Evolutionary conservation across 768 basidiomycete species (phyloP).

Genomic region (Atractiella rhizophila): DNA sequence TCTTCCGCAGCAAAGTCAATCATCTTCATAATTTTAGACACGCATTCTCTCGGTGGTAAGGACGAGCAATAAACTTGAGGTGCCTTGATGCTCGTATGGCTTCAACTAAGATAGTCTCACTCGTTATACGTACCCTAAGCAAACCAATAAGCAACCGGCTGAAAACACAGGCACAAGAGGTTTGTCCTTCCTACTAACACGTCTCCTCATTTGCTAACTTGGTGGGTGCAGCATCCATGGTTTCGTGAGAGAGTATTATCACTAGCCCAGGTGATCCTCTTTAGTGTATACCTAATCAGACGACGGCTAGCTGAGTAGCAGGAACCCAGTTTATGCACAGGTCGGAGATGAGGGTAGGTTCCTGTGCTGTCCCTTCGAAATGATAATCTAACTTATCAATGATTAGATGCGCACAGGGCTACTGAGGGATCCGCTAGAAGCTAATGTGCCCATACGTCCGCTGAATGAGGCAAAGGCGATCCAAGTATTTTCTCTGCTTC

Average conservation of each 20-base stretch:
- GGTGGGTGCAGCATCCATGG: not conserved
- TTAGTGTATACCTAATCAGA: too few species aligned
- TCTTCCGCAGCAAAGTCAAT: too few species aligned
- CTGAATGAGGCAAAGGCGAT: constrained; percentile 8
- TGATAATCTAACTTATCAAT: constrained; percentile 2
- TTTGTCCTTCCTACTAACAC: too few species aligned
- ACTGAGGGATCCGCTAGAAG: not conserved
- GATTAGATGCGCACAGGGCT: constrained; percentile 5
- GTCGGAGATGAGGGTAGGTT: not conserved
- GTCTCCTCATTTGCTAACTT: too few species aligned
- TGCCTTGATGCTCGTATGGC: too few species aligned
- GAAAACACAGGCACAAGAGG: constrained; percentile 5
- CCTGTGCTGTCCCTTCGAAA: not conserved
- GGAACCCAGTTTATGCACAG: too few species aligned
- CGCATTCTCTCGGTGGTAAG: too few species aligned
- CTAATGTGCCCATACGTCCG: constrained; percentile 1
- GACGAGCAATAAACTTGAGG: too few species aligned
- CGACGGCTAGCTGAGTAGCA: too few species aligned
- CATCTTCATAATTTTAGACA: too few species aligned
- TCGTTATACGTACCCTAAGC: constrained; percentile 3
- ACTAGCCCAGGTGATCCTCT: constrained; percentile 1
- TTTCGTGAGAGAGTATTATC: constrained; percentile 5
- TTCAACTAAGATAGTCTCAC: too few species aligned
- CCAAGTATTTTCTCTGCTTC: not conserved
- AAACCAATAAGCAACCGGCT: constrained; percentile 6